These are phyloP conservation scores for Saturnispora saitoi DNA, from an alignment of 805 yeast genomes.

Conservation along the genomic window DNA sequence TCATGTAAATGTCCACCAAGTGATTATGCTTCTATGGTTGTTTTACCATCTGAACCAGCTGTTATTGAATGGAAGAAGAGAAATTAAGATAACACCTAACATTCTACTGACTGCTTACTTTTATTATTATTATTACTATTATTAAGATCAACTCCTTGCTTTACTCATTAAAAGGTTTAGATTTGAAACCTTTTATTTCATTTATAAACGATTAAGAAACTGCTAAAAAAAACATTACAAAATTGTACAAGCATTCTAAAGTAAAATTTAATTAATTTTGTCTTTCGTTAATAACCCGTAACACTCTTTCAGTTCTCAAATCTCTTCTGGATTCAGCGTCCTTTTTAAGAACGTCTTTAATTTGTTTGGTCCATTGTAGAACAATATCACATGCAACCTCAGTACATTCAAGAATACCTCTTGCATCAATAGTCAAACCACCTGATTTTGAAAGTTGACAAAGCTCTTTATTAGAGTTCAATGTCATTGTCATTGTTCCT, in stretches of 20 bases:
- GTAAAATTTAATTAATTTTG: not conserved
- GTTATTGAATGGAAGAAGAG: constrained; percentile 65
- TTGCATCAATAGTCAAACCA: constrained; percentile 74
- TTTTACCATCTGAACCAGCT: constrained; percentile 78
- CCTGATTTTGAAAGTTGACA: constrained; percentile 90
- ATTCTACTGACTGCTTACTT: not conserved
- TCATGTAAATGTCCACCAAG: constrained; percentile 55
- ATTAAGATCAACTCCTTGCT: not conserved
- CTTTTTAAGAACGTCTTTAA: constrained; percentile 43
- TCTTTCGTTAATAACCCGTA: constrained; percentile 28
- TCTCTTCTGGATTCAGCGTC: constrained; percentile 34
- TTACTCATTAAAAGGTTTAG: not conserved
- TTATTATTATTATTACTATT: constrained; percentile 1
- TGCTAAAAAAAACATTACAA: not conserved
- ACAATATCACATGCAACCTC: constrained; percentile 58
- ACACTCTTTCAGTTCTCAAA: constrained; percentile 18
- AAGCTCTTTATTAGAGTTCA: constrained; percentile 83
- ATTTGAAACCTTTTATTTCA: not conserved
- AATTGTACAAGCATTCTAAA: not conserved
- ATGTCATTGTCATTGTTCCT: constrained; percentile 75
- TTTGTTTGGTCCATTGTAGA: constrained; percentile 53
- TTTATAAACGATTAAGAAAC: not conserved
- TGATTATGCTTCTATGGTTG: constrained; percentile 87
- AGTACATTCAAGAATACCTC: constrained; percentile 57
- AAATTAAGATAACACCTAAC: constrained; percentile 13